These are phyloP conservation scores for Paracamarosporium sp. DNA, from an alignment of 2,329 filamentous ascomycete genomes.

Conservation along the genomic window DNA sequence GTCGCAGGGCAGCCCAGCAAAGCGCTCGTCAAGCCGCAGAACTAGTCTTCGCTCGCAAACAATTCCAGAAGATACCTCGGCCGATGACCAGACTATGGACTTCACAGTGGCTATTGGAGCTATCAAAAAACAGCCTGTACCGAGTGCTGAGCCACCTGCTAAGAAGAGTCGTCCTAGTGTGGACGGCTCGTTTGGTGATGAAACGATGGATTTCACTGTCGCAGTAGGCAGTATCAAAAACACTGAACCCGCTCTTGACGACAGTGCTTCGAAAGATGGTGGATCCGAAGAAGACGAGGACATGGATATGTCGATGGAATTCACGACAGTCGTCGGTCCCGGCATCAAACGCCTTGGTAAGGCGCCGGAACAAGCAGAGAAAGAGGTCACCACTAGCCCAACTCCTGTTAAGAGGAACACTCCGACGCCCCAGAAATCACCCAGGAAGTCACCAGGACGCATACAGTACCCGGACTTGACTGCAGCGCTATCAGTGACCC, in stretches of 20 bases:
- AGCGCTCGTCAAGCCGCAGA: conserved; percentile 40
- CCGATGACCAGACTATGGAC: conserved; percentile 52
- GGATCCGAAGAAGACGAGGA: conserved; percentile 46
- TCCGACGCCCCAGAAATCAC: conserved; percentile 31
- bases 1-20: conserved; percentile 46
- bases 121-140: conserved; percentile 32
- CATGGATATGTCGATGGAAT: conserved; percentile 61
- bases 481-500: conserved; percentile 11
- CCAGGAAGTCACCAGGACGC: conserved; percentile 29
- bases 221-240: conserved; percentile 46
- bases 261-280: conserved; percentile 11
- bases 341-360: conserved; percentile 45
- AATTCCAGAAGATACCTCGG: conserved; percentile 42
- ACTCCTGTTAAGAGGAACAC: conserved; percentile 15
- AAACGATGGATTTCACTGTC: conserved; percentile 50
- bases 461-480: conserved; percentile 16
- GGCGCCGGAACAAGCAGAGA: conserved; percentile 25
- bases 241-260: conserved; percentile 7
- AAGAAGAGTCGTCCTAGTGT: conserved; percentile 31
- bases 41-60: conserved; percentile 48
- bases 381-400: conserved; percentile 5
- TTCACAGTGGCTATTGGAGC: conserved; percentile 47
- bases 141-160: conserved; percentile 6
- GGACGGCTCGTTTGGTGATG: conserved; percentile 37
- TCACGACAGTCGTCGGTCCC: conserved; percentile 56